Evolutionary conservation across 2,329 filamentous ascomycete species (phyloP).

Genomic region (Phialophora expanda): DNA sequence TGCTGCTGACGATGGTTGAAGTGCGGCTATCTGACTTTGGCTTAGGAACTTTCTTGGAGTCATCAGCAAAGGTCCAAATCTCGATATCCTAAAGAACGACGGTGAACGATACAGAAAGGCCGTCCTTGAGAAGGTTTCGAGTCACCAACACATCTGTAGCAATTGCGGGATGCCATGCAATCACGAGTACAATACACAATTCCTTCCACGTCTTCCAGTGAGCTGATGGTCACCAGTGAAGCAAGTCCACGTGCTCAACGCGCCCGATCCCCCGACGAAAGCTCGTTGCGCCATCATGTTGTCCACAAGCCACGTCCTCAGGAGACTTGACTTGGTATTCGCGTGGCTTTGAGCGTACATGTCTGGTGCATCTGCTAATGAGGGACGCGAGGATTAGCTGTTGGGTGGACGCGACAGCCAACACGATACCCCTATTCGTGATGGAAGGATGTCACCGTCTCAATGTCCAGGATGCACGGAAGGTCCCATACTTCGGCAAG

Average conservation of each 20-base stretch:
- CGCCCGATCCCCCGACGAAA: not conserved
- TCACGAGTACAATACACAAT: slow-evolving; percentile 25
- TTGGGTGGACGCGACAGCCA: not conserved
- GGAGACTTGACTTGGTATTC: not conserved
- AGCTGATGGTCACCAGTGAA: not conserved
- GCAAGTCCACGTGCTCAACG: not conserved
- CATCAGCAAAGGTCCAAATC: slow-evolving; percentile 27
- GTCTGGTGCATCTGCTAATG: not conserved
- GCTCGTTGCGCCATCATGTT: not conserved
- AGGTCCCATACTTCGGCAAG: not conserved
- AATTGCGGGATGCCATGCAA: slow-evolving; percentile 40
- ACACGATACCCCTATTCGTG: not conserved
- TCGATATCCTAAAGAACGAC: slow-evolving; percentile 19
- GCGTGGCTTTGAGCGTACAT: not conserved
- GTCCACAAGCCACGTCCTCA: not conserved
- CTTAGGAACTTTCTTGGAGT: slow-evolving; percentile 29
- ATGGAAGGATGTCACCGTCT: not conserved
- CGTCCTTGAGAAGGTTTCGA: slow-evolving; percentile 24
- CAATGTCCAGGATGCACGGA: not conserved
- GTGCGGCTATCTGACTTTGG: not conserved
- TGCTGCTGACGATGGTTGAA: not conserved
- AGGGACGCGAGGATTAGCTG: not conserved
- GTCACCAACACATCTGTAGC: slow-evolving; percentile 13
- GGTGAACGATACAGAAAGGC: slow-evolving; percentile 23
- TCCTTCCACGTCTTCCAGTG: not conserved